These are phyloP conservation scores for Leptographium lundbergii DNA, from an alignment of 2,329 filamentous ascomycete genomes.

Conservation along the genomic window DNA sequence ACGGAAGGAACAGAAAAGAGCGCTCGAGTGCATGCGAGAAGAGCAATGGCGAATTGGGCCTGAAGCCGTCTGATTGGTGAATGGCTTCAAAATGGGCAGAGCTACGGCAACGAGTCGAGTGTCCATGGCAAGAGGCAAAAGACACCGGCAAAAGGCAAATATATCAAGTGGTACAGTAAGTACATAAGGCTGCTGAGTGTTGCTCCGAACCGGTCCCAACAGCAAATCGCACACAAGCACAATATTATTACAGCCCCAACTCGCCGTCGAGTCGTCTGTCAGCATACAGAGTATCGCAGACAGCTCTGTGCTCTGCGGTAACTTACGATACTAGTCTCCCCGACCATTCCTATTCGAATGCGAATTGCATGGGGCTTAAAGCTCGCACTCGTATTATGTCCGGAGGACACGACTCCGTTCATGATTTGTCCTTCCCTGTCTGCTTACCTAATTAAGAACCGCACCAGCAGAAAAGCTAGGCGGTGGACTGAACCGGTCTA, in stretches of 20 bases:
- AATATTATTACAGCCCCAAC: no score
- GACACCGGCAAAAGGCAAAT: no score
- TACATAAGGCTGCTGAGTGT: no score
- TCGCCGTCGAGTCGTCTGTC: background rate
- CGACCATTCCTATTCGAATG: background rate
- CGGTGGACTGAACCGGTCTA: background rate
- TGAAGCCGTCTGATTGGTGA: background rate
- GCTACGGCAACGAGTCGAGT: no score
- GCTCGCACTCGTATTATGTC: background rate
- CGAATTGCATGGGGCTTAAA: background rate
- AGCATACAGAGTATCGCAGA: background rate
- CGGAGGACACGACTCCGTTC: constrained; percentile 4
- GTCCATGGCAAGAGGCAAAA: no score
- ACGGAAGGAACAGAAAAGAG: background rate
- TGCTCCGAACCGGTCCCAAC: no score
- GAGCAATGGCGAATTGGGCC: background rate
- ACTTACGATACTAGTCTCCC: background rate
- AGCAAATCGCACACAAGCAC: no score
- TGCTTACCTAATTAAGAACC: background rate
- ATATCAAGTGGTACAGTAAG: no score
- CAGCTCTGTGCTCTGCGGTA: background rate
- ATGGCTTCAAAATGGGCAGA: background rate
- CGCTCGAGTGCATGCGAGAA: background rate
- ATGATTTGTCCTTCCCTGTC: constrained; percentile 1
- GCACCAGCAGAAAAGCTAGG: background rate